Conservation (phyloP, 2,329 filamentous ascomycete genomes). For the Periconia sp. region DNA sequence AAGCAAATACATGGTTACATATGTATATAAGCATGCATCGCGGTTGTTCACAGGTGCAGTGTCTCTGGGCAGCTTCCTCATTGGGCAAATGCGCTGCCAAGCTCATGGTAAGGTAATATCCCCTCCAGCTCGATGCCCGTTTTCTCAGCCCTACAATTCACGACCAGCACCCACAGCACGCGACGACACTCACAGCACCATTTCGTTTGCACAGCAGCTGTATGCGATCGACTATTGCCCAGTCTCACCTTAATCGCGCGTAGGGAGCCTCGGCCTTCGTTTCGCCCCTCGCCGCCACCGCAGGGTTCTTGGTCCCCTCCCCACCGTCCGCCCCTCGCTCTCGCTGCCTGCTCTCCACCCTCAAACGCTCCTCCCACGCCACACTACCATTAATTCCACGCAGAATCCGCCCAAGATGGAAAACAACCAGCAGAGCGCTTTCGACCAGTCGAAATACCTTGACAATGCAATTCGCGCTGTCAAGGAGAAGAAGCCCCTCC, state of each 20-base stretch:
- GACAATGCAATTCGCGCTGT: slow-evolving; percentile 93
- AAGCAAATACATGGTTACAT: background rate
- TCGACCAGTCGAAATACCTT: slow-evolving; percentile 54
- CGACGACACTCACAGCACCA: slow-evolving; percentile 24
- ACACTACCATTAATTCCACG: slow-evolving; percentile 16
- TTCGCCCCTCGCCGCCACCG: slow-evolving; percentile 32
- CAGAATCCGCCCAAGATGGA: slow-evolving; percentile 37
- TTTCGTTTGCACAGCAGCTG: slow-evolving; percentile 2
- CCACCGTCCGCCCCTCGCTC: slow-evolving; percentile 33
- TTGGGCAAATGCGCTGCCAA: slow-evolving; percentile 12
- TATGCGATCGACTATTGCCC: slow-evolving; percentile 16
- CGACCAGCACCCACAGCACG: slow-evolving; percentile 28
- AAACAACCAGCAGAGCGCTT: slow-evolving; percentile 29
- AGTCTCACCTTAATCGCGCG: slow-evolving; percentile 15
- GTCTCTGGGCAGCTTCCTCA: slow-evolving; percentile 14
- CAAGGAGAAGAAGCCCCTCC: slow-evolving; percentile 89
- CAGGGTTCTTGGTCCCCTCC: slow-evolving; percentile 31
- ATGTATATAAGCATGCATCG: background rate
- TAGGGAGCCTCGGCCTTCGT: slow-evolving; percentile 32
- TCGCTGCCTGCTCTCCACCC: slow-evolving; percentile 9
- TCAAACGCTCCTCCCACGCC: slow-evolving; percentile 22
- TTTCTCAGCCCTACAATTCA: slow-evolving; percentile 25
- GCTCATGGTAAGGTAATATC: slow-evolving; percentile 8
- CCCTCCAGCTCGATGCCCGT: slow-evolving; percentile 22
- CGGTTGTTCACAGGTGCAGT: background rate